Evolutionary conservation across 108 stramenopile species (phyloP).

Genomic region (Aurantiochytrium sp.): DNA sequence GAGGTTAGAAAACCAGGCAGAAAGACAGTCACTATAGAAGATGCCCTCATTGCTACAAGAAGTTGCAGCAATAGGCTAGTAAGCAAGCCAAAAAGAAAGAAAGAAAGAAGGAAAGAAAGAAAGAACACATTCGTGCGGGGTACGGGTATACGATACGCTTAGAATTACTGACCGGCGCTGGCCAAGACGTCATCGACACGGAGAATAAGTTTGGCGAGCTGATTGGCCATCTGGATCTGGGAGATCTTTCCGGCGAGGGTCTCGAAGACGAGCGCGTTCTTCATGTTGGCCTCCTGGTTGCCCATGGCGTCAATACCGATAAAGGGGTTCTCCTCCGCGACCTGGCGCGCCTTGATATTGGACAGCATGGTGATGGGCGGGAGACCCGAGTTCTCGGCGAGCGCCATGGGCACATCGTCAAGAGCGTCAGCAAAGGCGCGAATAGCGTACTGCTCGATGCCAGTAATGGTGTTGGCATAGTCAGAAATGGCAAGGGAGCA

Average conservation of each 20-base stretch:
- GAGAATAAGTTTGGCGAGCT: conserved; percentile 99
- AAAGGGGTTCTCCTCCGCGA: conserved; percentile 70
- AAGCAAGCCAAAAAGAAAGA: too few species aligned
- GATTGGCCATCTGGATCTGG: conserved; percentile 94
- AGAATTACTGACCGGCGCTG: conserved; percentile 32
- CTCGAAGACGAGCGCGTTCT: conserved; percentile 91
- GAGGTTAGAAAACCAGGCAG: too few species aligned
- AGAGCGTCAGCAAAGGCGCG: conserved; percentile 97
- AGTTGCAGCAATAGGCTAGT: too few species aligned
- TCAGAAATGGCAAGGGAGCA: conserved; percentile 85
- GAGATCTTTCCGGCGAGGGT: conserved; percentile 98
- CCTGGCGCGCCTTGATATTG: conserved; percentile 83
- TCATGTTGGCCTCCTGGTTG: conserved; percentile 69
- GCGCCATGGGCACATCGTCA: conserved; percentile 96
- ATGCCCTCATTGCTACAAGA: too few species aligned
- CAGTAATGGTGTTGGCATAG: conserved; percentile 81
- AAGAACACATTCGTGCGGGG: too few species aligned
- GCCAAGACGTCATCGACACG: conserved; percentile 98
- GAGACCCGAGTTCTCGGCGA: conserved; percentile 96
- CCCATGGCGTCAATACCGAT: conserved; percentile 84
- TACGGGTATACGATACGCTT: too few species aligned
- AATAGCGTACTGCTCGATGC: conserved; percentile 97
- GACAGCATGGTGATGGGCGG: conserved; percentile 91
- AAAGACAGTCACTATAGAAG: too few species aligned
- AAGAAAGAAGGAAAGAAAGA: too few species aligned